phyloP scores from a whole-genome alignment of 345 rosid genomes.

The Pistacia vera region DNA sequence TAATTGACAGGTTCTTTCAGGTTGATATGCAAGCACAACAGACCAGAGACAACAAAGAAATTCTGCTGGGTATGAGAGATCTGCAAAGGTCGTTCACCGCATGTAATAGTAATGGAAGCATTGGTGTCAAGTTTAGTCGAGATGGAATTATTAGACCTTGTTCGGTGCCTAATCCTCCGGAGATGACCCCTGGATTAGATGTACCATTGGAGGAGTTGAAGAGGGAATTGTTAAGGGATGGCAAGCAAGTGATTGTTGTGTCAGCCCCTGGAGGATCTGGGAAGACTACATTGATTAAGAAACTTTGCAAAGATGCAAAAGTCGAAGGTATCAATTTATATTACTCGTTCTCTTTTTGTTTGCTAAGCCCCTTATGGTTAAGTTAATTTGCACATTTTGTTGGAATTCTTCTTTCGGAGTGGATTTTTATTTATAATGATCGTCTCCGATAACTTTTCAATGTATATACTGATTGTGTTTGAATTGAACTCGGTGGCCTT shows the following conservation, averaged over 20 bases:
- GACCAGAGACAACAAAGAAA: conserved; percentile 25
- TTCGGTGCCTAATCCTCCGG: conserved; percentile 33
- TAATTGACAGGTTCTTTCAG: conserved; percentile 19
- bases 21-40: conserved; percentile 20
- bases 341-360: background rate
- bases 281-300: conserved; percentile 51
- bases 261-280: conserved; percentile 67
- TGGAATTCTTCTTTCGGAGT: no score
- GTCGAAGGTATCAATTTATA: conserved; percentile 41
- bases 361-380: background rate
- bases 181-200: conserved; percentile 40
- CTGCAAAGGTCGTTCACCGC: background rate
- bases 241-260: conserved; percentile 29
- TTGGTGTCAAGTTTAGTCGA: background rate
- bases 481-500: background rate
- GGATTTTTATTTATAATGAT: background rate
- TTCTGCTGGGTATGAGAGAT: background rate
- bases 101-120: conserved; percentile 12
- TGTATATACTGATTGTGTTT: background rate
- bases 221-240: conserved; percentile 32
- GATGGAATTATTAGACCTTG: conserved; percentile 19
- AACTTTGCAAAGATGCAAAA: conserved; percentile 36
- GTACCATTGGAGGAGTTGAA: conserved; percentile 42
- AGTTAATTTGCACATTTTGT: background rate
- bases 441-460: no score